Evolutionary conservation across 208 protist species (phyloP).

Genomic region (Acanthamoeba healyi): DNA sequence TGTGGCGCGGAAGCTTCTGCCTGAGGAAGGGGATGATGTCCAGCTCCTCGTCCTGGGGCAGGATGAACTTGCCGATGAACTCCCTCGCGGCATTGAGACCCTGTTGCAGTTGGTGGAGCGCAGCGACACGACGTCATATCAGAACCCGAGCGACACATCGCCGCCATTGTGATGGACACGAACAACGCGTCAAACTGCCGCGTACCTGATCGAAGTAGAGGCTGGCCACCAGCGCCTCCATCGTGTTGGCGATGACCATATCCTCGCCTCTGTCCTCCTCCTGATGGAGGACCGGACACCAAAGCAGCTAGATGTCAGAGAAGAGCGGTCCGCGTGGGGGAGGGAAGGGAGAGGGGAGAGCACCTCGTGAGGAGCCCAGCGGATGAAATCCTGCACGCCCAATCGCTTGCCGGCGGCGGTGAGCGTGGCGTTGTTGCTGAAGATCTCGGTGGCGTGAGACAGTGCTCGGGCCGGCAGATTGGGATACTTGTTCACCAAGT

Average conservation of each 20-base stretch:
- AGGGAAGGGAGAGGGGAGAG: background rate
- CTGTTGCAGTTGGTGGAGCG: background rate
- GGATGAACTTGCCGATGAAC: background rate
- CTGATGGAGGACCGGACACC: background rate
- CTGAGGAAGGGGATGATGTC: slow-evolving; percentile 28
- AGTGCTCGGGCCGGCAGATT: background rate
- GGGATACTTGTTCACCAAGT: slow-evolving; percentile 18
- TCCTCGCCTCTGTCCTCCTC: background rate
- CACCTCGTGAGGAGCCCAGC: background rate
- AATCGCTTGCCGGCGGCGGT: slow-evolving; percentile 3
- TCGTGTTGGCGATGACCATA: background rate
- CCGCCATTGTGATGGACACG: too few species aligned
- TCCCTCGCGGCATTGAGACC: slow-evolving; percentile 32
- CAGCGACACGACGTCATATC: too few species aligned
- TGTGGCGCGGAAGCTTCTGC: slow-evolving; percentile 28
- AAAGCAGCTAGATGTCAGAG: background rate
- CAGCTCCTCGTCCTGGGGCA: slow-evolving; percentile 5
- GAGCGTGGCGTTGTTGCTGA: background rate
- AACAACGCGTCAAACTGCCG: too few species aligned
- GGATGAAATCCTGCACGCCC: slow-evolving; percentile 15
- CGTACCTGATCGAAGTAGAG: slow-evolving; percentile 23
- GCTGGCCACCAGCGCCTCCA: background rate
- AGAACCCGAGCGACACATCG: too few species aligned
- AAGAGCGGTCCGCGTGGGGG: background rate
- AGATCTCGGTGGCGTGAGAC: background rate